phyloP scores from a whole-genome alignment of 768 basidiomycete genomes.

The Boletus vermiculosoides region DNA sequence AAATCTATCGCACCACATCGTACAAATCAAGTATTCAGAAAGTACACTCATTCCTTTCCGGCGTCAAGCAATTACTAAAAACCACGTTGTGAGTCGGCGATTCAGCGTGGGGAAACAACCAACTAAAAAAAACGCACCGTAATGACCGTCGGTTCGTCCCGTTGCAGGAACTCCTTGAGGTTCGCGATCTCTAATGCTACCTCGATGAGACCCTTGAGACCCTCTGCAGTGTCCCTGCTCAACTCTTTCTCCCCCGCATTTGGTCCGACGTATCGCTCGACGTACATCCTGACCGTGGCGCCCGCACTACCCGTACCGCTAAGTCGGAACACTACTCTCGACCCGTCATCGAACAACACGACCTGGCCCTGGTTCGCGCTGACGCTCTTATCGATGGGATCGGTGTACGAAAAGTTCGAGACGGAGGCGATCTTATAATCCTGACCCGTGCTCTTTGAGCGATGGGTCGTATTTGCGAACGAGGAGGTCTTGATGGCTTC shows the following conservation, averaged over 20 bases:
- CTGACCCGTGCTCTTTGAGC: slow-evolving; percentile 61
- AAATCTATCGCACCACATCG: slow-evolving; percentile 15
- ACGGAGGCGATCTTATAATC: slow-evolving; percentile 75
- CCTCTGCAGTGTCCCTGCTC: slow-evolving; percentile 76
- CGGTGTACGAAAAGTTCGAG: slow-evolving; percentile 93
- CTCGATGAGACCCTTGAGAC: slow-evolving; percentile 92
- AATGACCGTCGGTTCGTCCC: slow-evolving; percentile 95
- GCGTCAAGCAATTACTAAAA: slow-evolving; percentile 15
- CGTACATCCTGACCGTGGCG: slow-evolving; percentile 94
- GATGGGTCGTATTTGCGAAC: slow-evolving; percentile 67
- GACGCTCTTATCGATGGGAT: slow-evolving; percentile 94
- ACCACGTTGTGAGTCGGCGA: slow-evolving; percentile 1
- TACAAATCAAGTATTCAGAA: slow-evolving; percentile 16
- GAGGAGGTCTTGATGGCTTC: slow-evolving; percentile 62
- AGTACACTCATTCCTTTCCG: background rate
- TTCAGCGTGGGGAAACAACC: background rate
- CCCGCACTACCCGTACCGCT: slow-evolving; percentile 96
- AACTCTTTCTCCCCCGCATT: slow-evolving; percentile 69
- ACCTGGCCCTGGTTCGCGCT: slow-evolving; percentile 96
- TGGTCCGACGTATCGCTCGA: slow-evolving; percentile 84
- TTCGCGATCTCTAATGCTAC: slow-evolving; percentile 86
- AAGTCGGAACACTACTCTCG: slow-evolving; percentile 91
- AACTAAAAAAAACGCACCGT: slow-evolving; percentile 54
- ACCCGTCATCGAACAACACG: slow-evolving; percentile 88
- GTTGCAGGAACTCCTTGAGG: slow-evolving; percentile 79